These are phyloP conservation scores for Alliaria petiolata DNA, from an alignment of 345 rosid genomes.

Conservation along the genomic window DNA sequence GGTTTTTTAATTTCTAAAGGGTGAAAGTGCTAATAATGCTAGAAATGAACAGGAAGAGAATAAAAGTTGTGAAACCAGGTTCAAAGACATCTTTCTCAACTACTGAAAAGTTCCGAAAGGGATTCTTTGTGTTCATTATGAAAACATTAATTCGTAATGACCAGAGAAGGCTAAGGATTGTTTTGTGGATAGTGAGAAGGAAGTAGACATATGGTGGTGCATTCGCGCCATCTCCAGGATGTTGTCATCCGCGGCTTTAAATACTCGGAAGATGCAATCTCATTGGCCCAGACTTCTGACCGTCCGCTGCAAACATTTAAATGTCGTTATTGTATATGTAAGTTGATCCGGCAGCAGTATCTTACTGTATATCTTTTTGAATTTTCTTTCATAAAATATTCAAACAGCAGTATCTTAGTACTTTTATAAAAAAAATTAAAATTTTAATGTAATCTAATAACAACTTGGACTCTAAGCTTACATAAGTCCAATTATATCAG, in stretches of 20 bases:
- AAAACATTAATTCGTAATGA: conserved; percentile 59
- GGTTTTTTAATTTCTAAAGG: neutral
- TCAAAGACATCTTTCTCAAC: conserved; percentile 83
- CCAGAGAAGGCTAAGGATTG: conserved; percentile 77
- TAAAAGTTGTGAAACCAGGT: conserved; percentile 95
- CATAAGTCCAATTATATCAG: neutral
- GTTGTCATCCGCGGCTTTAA: conserved; percentile 80
- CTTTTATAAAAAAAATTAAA: neutral
- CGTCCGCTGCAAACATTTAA: neutral
- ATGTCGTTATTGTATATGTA: neutral
- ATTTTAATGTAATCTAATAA: neutral
- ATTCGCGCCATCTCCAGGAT: conserved; percentile 75
- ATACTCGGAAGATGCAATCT: neutral
- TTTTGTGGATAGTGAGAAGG: conserved; percentile 86
- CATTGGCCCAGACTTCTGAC: neutral
- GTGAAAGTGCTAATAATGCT: conserved; percentile 34
- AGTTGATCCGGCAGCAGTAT: conserved; percentile 22
- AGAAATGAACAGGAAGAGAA: conserved; percentile 80
- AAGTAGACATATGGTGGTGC: conserved; percentile 77
- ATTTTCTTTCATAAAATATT: neutral
- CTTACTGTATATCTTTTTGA: neutral
- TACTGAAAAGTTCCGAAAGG: conserved; percentile 60
- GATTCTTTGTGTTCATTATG: too few species aligned
- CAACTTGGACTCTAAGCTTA: conserved; percentile 17
- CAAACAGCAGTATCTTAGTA: conserved; percentile 21